Evolutionary conservation across 1,139 yeast genomes (phyloP).

Genomic region (Candida anutae): DNA sequence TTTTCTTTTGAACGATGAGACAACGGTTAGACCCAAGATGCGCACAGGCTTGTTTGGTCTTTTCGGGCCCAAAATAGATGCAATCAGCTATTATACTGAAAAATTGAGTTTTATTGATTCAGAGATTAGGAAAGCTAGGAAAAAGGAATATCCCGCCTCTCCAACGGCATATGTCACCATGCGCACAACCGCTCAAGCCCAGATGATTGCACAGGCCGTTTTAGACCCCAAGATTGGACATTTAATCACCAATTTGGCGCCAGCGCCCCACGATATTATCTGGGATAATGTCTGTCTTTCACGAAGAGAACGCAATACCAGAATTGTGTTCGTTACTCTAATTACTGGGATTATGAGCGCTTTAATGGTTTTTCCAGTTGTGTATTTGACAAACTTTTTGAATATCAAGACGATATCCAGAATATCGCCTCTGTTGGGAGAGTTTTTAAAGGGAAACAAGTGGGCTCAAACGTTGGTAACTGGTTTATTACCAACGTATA

Average conservation of each 20-base stretch:
- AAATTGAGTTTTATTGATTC: conserved; percentile 51
- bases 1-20: conserved; percentile 24
- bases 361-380: conserved; percentile 65
- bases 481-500: conserved; percentile 70
- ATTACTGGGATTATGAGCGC: conserved; percentile 58
- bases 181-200: conserved; percentile 82
- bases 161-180: conserved; percentile 71
- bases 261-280: conserved; percentile 79
- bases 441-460: conserved; percentile 47
- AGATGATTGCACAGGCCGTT: conserved; percentile 84
- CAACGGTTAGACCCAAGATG: conserved; percentile 41
- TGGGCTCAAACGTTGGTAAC: conserved; percentile 61
- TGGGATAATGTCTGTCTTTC: conserved; percentile 72
- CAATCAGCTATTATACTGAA: conserved; percentile 53
- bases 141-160: conserved; percentile 55
- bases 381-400: conserved; percentile 64
- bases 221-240: conserved; percentile 73
- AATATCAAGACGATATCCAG: conserved; percentile 61
- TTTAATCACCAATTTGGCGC: conserved; percentile 68
- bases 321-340: conserved; percentile 57
- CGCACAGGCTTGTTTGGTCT: conserved; percentile 45
- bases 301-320: conserved; percentile 44
- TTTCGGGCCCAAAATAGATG: conserved; percentile 54
- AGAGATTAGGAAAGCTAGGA: conserved; percentile 49
- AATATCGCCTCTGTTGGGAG: conserved; percentile 68